Percentiles rank a stretch among this genome's conserved stretches.
These are phyloP conservation scores for Aspergillus pseudotamarii DNA, from an alignment of 2,329 filamentous ascomycete genomes.

Conservation along the genomic window DNA sequence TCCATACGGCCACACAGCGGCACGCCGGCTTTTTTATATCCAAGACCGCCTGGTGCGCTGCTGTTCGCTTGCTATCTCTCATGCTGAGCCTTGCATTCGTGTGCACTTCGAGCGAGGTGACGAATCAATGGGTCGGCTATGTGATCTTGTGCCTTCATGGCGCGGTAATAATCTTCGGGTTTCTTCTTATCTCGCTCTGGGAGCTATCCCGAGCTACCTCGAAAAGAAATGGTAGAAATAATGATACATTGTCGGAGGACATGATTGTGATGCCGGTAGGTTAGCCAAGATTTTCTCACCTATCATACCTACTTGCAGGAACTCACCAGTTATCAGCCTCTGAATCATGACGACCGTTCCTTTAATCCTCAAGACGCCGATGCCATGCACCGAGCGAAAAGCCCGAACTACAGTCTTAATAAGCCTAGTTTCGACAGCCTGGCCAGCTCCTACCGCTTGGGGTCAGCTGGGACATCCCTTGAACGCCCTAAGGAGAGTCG, in stretches of 20 bases:
- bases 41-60: slow-evolving; percentile 3
- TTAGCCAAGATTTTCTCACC: background rate
- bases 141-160: slow-evolving; percentile 11
- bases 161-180: slow-evolving; percentile 4
- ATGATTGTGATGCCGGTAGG: background rate
- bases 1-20: background rate
- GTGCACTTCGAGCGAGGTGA: background rate
- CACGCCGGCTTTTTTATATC: background rate
- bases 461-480: background rate
- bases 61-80: background rate
- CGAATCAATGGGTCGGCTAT: slow-evolving; percentile 11
- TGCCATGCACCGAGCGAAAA: background rate
- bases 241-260: background rate
- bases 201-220: background rate
- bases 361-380: background rate
- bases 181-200: slow-evolving; percentile 1
- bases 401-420: background rate
- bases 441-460: background rate
- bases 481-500: background rate
- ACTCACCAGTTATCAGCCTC: background rate
- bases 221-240: background rate
- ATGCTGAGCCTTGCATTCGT: slow-evolving; percentile 1
- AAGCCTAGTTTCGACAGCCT: background rate
- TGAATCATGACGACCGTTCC: background rate
- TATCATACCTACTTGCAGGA: background rate